Conservation (phyloP, 345 rosid genomes). For the Brassica nigra region DNA sequence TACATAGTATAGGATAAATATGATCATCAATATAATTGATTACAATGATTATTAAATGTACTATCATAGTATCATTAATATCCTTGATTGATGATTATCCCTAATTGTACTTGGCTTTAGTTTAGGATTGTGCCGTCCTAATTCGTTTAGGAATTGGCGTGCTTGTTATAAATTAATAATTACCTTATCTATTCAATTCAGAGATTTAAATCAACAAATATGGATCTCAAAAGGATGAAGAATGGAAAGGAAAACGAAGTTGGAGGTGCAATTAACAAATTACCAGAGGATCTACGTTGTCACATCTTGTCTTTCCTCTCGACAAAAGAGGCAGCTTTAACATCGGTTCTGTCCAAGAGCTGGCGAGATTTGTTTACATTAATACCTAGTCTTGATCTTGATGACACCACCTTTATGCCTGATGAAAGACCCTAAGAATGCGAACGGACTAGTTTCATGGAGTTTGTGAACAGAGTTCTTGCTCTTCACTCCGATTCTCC, state of each 20-base stretch:
- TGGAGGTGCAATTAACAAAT: neutral
- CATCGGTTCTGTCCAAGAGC: slow-evolving; percentile 18
- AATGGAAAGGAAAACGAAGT: neutral
- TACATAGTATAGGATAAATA: no score
- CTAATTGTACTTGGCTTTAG: neutral
- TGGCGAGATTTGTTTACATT: neutral
- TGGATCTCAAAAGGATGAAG: neutral
- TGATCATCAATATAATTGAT: no score
- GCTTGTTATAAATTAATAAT: neutral
- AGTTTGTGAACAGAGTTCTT: slow-evolving; percentile 7
- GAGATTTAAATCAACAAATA: neutral
- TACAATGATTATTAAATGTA: no score
- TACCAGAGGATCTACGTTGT: neutral
- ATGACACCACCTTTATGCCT: slow-evolving; percentile 9
- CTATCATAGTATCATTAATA: no score
- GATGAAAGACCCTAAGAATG: neutral
- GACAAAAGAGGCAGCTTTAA: slow-evolving; percentile 3
- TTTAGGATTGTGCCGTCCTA: neutral
- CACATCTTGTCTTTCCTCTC: slow-evolving; percentile 22
- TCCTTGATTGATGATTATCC: no score
- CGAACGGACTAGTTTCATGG: neutral
- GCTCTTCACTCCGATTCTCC: slow-evolving; percentile 4
- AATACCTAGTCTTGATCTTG: neutral
- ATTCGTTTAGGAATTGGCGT: neutral
- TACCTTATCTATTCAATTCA: neutral